phyloP scores from a whole-genome alignment of 176 grass and related monocot genomes.

The Guadua angustifolia region DNA sequence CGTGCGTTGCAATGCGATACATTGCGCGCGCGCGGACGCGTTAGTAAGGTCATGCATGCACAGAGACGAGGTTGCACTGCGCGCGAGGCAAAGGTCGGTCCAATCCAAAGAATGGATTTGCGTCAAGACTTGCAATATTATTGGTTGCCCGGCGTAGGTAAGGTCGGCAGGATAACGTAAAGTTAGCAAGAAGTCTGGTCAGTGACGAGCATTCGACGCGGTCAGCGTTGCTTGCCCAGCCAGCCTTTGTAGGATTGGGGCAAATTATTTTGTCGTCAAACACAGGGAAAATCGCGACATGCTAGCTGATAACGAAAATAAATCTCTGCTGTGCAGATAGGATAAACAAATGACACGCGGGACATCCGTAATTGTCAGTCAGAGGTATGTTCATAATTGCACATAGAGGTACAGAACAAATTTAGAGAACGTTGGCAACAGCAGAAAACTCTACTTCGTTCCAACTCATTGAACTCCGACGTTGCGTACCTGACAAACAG shows the following conservation, averaged over 20 bases:
- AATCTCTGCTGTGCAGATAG: not conserved
- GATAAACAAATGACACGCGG: constrained; percentile 12
- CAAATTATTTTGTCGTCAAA: not conserved
- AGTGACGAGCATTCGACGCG: constrained; percentile 20
- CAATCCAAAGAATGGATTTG: not conserved
- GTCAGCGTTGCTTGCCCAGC: not conserved
- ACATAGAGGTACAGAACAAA: not conserved
- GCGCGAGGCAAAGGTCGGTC: not conserved
- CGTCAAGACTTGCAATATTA: not conserved
- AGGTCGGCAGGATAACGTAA: not conserved
- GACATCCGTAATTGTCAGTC: constrained; percentile 19
- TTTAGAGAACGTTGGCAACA: not conserved
- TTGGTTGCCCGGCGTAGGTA: constrained; percentile 18
- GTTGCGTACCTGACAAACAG: too few relatives aligned
- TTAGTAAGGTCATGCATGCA: not conserved
- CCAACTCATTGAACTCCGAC: not conserved
- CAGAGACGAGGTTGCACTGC: not conserved
- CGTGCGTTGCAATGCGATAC: too few relatives aligned
- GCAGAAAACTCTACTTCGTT: not conserved
- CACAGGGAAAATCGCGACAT: not conserved
- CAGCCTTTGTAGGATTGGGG: not conserved
- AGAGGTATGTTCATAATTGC: not conserved
- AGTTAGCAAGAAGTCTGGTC: not conserved
- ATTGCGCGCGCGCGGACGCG: too few relatives aligned
- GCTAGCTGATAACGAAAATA: not conserved